Percentiles rank a stretch among this genome's conserved stretches.
These are phyloP conservation scores for Periconia digitata DNA, from an alignment of 2,329 filamentous ascomycete genomes.

Conservation along the genomic window DNA sequence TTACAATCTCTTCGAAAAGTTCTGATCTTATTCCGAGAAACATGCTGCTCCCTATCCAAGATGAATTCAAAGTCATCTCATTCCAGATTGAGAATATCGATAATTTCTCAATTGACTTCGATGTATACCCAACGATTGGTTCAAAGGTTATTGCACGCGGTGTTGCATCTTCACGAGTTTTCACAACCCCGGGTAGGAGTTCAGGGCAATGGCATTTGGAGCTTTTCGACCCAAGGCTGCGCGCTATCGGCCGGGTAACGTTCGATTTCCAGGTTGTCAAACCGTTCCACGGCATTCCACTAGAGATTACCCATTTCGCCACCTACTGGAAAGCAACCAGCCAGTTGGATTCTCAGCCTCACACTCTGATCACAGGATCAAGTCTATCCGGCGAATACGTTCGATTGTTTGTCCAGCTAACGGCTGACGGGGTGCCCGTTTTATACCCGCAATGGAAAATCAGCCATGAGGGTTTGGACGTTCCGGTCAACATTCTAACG, in stretches of 20 bases:
- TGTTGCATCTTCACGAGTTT: constrained; percentile 84
- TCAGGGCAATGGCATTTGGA: constrained; percentile 82
- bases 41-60: constrained; percentile 90
- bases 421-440: constrained; percentile 82
- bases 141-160: constrained; percentile 97
- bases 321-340: constrained; percentile 99
- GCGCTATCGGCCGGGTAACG: constrained; percentile 88
- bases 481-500: constrained; percentile 78
- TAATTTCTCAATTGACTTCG: constrained; percentile 92
- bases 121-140: constrained; percentile 95
- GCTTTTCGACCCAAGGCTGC: constrained; percentile 86
- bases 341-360: constrained; percentile 82
- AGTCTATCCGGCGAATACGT: constrained; percentile 96
- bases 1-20: constrained; percentile 95
- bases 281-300: constrained; percentile 85
- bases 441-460: constrained; percentile 86
- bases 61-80: constrained; percentile 89
- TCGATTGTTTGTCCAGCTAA: constrained; percentile 87
- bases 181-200: constrained; percentile 73
- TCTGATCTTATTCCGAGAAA: constrained; percentile 97
- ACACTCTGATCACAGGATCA: constrained; percentile 87
- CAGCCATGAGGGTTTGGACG: constrained; percentile 71
- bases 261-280: constrained; percentile 97
- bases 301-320: constrained; percentile 97
- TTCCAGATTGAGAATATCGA: constrained; percentile 96